Base-by-base conservation (phyloP, 202 grass and related monocot genomes). In the Setaria viridis region DNA sequence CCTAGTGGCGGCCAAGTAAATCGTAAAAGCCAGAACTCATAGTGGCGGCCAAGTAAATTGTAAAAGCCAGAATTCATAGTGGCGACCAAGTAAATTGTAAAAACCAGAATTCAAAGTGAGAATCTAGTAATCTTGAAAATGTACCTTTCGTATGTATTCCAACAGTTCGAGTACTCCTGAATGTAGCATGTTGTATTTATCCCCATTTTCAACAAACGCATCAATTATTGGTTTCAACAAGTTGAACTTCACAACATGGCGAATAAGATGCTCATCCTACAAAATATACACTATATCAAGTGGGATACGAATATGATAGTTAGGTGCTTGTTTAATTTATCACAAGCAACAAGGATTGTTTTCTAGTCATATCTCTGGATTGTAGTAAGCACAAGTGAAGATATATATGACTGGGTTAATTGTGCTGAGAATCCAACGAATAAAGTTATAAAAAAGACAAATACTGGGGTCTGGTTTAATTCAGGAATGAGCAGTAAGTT, bases 161-260 rank as follows among this genome's bases (percentile, higher is more conserved):
- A 99, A 82, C 67, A 99, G 82, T 85, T 99, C 97, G 0, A 99
- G 90, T 79, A 99, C 85, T 79, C 89, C 89, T 25, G 94, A 97
- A 67, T 99, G 97, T 74, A 99, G 80, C 94, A 99, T 94, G 87
- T 99, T 99, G 50, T 99, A 99, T 87, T 80, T 90, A 80, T 93
- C 80, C 53, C 97, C 97, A 70, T 99, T 99, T 73, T 97, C 85
- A 84, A 91, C 80, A 78, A 99, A 97, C 34, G 62, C 88, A 1
- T 97, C 89, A 47, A 99, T 91, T 79, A 99, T 87, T 81, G 97
- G 94, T 83, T 94, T 99, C 66, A 99, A 88, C 47, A 94, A 82
- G 89, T 99, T 94, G 67, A 93, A 89, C 64, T 94, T 93, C 13
- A 94, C 90, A 92, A 97, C 90, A 88, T 97, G 94, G 62, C 92